Percentiles rank a stretch among this genome's conserved stretches.
phyloP scores from a whole-genome alignment of 2,329 filamentous ascomycete genomes.

The Penicillium corylophilum region DNA sequence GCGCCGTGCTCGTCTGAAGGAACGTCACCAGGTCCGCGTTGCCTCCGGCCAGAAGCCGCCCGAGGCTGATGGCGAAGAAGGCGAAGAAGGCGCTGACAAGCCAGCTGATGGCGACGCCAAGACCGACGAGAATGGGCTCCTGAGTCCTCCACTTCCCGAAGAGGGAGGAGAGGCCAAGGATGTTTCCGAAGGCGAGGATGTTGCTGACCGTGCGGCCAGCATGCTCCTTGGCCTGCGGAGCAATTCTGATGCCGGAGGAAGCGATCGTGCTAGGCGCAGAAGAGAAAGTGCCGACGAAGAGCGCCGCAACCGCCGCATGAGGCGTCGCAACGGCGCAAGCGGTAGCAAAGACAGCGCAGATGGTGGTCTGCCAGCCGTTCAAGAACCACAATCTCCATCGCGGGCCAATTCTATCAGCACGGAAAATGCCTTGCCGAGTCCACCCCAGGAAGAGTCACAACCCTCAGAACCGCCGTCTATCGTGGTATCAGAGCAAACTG shows the following conservation, averaged over 20 bases:
- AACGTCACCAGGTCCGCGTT: constrained; percentile 83
- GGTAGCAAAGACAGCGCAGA: constrained; percentile 41
- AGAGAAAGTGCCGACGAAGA: constrained; percentile 79
- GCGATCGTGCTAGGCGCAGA: constrained; percentile 59
- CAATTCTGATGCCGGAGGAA: constrained; percentile 54
- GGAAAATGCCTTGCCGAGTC: constrained; percentile 23
- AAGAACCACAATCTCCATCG: constrained; percentile 33
- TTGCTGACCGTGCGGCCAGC: constrained; percentile 79
- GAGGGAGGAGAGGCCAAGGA: constrained; percentile 37
- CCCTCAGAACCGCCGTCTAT: constrained; percentile 34
- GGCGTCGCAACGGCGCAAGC: constrained; percentile 59
- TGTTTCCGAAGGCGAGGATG: constrained; percentile 62
- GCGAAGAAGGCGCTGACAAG: constrained; percentile 53
- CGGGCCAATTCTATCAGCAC: constrained; percentile 20
- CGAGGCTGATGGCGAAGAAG: constrained; percentile 60
- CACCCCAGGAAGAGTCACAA: constrained; percentile 23
- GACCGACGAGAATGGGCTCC: constrained; percentile 34
- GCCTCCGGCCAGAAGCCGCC: constrained; percentile 88
- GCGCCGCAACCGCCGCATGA: constrained; percentile 63
- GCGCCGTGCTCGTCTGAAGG: constrained; percentile 82
- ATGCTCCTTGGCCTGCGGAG: constrained; percentile 80
- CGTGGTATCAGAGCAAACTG: constrained; percentile 36
- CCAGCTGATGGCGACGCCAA: constrained; percentile 42
- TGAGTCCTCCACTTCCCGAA: constrained; percentile 51
- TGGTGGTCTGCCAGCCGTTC: constrained; percentile 31